Conservation (phyloP, 768 basidiomycete species). For the Mycena rosella region DNA sequence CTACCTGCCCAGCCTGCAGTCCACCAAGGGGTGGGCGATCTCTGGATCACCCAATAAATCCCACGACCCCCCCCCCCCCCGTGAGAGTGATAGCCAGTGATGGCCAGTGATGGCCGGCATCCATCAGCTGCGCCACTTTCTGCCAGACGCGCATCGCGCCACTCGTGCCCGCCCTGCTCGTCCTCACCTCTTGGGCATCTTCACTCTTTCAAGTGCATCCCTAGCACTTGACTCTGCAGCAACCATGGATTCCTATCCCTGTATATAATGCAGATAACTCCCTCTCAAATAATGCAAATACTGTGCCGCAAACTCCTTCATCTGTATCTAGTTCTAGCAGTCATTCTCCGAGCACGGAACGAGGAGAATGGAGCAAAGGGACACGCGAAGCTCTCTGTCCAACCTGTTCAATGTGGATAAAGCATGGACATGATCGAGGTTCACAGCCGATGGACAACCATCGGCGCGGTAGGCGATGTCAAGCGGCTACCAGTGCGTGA, state of each 20-base stretch:
- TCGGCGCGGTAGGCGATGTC: neutral
- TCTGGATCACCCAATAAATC: too few species aligned
- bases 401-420: neutral
- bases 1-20: too few species aligned
- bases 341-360: neutral
- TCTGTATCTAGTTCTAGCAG: neutral
- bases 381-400: neutral
- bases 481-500: too few species aligned
- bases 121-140: too few species aligned
- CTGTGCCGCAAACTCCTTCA: neutral
- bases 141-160: too few species aligned
- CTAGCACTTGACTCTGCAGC: neutral
- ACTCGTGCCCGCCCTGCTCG: too few species aligned
- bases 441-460: neutral
- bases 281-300: neutral
- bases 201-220: neutral
- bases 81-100: too few species aligned
- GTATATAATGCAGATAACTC: neutral
- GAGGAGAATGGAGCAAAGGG: neutral
- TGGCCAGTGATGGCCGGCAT: too few species aligned
- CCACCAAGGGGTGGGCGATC: too few species aligned
- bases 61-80: too few species aligned
- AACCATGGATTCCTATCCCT: neutral
- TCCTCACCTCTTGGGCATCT: neutral
- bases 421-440: neutral